Conservation (phyloP, 1,284 basidiomycete species). For the Ceratobasidium sp. region DNA sequence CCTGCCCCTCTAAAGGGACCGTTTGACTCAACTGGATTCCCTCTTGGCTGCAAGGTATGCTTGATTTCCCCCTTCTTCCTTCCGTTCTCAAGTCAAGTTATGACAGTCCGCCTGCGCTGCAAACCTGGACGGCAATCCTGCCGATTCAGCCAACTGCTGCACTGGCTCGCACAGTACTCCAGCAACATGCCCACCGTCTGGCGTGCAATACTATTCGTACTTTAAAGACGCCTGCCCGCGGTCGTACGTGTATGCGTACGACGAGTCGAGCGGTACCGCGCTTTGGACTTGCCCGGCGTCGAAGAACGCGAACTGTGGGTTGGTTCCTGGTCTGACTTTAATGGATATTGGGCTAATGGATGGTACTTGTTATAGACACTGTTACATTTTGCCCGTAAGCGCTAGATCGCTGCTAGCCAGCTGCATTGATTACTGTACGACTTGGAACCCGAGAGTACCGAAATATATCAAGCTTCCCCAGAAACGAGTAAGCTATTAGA, state of each 20-base stretch:
- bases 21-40: conserved; percentile 49
- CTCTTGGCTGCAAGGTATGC: conserved; percentile 49
- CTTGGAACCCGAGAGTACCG: neutral
- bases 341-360: conserved; percentile 43
- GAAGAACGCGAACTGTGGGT: conserved; percentile 46
- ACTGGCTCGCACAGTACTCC: conserved; percentile 51
- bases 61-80: neutral
- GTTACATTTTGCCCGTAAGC: conserved; percentile 53
- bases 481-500: too few species aligned
- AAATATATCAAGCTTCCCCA: neutral
- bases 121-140: conserved; percentile 48
- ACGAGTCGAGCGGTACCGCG: conserved; percentile 53
- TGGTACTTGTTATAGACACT: conserved; percentile 44
- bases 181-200: conserved; percentile 49
- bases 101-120: conserved; percentile 29
- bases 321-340: neutral
- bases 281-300: conserved; percentile 41
- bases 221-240: conserved; percentile 55
- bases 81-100: neutral
- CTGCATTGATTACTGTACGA: neutral
- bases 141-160: conserved; percentile 54
- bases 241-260: conserved; percentile 53
- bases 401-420: neutral
- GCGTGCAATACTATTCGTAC: conserved; percentile 57
- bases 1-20: conserved; percentile 49